Base-by-base conservation (phyloP, 1,139 yeast species). In the Suhomyces anneliseae region DNA sequence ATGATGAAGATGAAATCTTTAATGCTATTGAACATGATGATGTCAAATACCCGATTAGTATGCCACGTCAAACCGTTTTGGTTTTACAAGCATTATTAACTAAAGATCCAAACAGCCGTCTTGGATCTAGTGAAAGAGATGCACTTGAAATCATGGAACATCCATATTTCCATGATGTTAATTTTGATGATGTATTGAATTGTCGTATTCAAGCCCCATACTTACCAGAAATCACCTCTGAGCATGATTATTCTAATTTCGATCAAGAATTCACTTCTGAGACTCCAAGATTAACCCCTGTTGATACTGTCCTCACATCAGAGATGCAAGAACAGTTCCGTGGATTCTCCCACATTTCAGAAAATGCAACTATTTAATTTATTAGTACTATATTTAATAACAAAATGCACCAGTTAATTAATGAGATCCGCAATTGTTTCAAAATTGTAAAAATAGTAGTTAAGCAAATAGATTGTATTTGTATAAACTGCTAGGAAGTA, bases 21-120 rank as follows among this genome's bases (percentile, higher is more conserved):
- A 95, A 92, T 68, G 97, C 99, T n/a, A 93, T 93, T 60, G 82
- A 92, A 54, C 87, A 93, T 39, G 99, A 93, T 72, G 99, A 93
- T 67, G 98, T 97, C n/a, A 76, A 90, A 58, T 93, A 92, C 67
- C 99, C 99, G 33, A 90, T 93, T 54, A 95, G 92, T 64, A 93
- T 93, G 97, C 95, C 97, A 1, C 85, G 96, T 51, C 97, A 90
- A 66, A 90, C 97, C 2, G 99, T 95, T 27, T 90, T 95, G 55
- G 87, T 93, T 40, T 78, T 93, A 65, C 98, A 92, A 68, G 92
- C 93, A 40, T 77, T 93, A 55, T 75, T 93, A 55, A 89, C 96
- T 2, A 87, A 95, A 61, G 97, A 93, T 62, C 97, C 98, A 10
- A 70, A 70, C 27, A 74, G 77, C 55, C 86, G 99, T 63, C 74